These are phyloP conservation scores for Pseudogymnoascus sp. DNA, from an alignment of 2,329 filamentous ascomycete species.

Conservation along the genomic window DNA sequence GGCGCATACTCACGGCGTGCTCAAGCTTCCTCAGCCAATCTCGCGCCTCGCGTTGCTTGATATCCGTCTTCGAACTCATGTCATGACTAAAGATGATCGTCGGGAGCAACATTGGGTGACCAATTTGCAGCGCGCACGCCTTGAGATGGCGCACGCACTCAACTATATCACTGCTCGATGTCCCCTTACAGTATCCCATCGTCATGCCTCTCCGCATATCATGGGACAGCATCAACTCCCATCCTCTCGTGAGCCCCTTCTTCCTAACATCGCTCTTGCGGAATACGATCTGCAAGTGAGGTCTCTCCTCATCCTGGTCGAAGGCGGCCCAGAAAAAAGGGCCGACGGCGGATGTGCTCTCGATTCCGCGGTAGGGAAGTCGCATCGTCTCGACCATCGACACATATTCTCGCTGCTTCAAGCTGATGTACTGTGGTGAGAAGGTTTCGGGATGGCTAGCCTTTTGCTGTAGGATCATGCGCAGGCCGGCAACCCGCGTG, in stretches of 20 bases:
- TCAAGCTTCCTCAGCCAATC: constrained; percentile 54
- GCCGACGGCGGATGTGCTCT: constrained; percentile 50
- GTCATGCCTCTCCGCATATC: constrained; percentile 47
- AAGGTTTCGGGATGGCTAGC: constrained; percentile 51
- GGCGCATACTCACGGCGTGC: constrained; percentile 52
- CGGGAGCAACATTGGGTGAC: constrained; percentile 53
- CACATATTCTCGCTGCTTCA: constrained; percentile 41
- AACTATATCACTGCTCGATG: constrained; percentile 46
- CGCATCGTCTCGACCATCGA: constrained; percentile 46
- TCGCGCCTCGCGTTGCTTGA: constrained; percentile 52
- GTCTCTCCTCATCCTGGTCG: constrained; percentile 48
- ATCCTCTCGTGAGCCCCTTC: constrained; percentile 53
- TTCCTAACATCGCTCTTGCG: constrained; percentile 59
- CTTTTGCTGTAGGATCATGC: constrained; percentile 25
- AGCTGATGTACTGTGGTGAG: constrained; percentile 44
- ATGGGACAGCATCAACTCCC: constrained; percentile 56
- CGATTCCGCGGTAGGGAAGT: constrained; percentile 50
- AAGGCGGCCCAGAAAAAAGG: constrained; percentile 54
- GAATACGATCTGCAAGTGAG: constrained; percentile 52
- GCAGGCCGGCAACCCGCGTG: neutral
- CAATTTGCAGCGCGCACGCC: constrained; percentile 43
- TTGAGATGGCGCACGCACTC: constrained; percentile 42
- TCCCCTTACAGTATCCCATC: constrained; percentile 54
- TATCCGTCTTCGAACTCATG: constrained; percentile 46
- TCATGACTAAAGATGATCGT: constrained; percentile 52